Percentiles rank a stretch among this genome's conserved stretches.
Conservation (phyloP, 768 basidiomycete genomes). For the Lactarius tabidus region DNA sequence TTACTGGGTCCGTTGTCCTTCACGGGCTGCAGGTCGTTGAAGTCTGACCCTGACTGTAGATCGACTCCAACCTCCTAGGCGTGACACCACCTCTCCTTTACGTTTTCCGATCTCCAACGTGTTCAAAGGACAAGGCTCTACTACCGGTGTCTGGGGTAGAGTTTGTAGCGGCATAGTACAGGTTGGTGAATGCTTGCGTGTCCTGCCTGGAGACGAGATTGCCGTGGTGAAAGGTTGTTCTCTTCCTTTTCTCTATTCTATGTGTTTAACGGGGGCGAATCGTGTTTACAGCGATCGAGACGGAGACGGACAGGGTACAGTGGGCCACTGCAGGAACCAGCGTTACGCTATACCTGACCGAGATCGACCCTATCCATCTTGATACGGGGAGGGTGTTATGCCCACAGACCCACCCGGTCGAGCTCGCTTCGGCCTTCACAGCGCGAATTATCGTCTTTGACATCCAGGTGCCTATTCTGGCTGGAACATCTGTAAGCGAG, state of each 20-base stretch:
- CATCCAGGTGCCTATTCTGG: slow-evolving; percentile 81
- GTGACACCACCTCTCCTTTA: slow-evolving; percentile 72
- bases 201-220: slow-evolving; percentile 90
- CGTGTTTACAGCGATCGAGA: slow-evolving; percentile 64
- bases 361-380: slow-evolving; percentile 82
- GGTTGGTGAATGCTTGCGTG: slow-evolving; percentile 81
- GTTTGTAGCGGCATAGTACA: slow-evolving; percentile 87
- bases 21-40: neutral
- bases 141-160: slow-evolving; percentile 76
- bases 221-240: slow-evolving; percentile 60
- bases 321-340: slow-evolving; percentile 93
- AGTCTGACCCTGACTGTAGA: slow-evolving; percentile 43
- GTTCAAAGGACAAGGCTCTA: slow-evolving; percentile 82
- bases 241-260: neutral
- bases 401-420: slow-evolving; percentile 63
- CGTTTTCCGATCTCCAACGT: slow-evolving; percentile 93
- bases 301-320: slow-evolving; percentile 68
- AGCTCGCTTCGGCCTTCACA: slow-evolving; percentile 70
- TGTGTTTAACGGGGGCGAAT: neutral
- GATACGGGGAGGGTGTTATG: slow-evolving; percentile 89
- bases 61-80: slow-evolving; percentile 69
- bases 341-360: slow-evolving; percentile 76
- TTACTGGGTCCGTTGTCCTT: slow-evolving; percentile 56
- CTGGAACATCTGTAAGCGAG: slow-evolving; percentile 70
- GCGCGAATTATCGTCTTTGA: slow-evolving; percentile 95